Percentiles rank a stretch among this genome's conserved stretches.
Evolutionary conservation across 495 filamentous ascomycete genomes (phyloP).

Genomic region (Cryomyces minteri): DNA sequence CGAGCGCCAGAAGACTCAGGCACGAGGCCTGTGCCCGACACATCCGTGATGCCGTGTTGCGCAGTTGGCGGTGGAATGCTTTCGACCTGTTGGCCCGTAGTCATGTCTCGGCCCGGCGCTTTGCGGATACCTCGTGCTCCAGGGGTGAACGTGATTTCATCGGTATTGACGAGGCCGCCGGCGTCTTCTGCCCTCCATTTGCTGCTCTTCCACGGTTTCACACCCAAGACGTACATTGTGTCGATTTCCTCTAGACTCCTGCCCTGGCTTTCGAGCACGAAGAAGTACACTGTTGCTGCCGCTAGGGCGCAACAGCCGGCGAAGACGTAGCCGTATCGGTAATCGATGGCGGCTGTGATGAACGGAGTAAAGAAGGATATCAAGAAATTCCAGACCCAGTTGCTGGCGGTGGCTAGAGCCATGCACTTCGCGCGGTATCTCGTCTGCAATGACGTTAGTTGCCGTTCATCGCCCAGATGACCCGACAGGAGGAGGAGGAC

Average conservation of each 20-base stretch:
- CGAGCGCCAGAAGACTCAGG: too few species aligned
- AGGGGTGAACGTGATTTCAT: too few species aligned
- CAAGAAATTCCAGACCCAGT: constrained; percentile 87
- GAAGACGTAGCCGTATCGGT: constrained; percentile 66
- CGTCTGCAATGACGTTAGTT: too few species aligned
- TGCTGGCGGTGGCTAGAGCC: constrained; percentile 58
- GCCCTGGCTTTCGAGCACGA: constrained; percentile 52
- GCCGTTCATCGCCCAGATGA: too few species aligned
- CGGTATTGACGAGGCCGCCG: constrained; percentile 17
- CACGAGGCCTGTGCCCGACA: too few species aligned
- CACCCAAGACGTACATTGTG: constrained; percentile 60
- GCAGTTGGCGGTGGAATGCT: too few species aligned
- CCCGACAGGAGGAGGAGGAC: too few species aligned
- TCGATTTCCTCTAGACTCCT: constrained; percentile 65
- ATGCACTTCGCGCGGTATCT: constrained; percentile 37
- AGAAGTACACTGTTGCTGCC: constrained; percentile 55
- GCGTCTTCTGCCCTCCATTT: constrained; percentile 28
- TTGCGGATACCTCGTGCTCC: too few species aligned
- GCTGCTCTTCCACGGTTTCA: constrained; percentile 46
- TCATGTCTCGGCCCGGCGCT: too few species aligned
- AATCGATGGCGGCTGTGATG: constrained; percentile 49
- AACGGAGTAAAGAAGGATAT: constrained; percentile 74
- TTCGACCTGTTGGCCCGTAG: too few species aligned
- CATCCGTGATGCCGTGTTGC: too few species aligned
- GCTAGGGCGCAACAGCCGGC: constrained; percentile 48